phyloP scores from a whole-genome alignment of 2,329 filamentous ascomycete species.

The Trichophyton simii region DNA sequence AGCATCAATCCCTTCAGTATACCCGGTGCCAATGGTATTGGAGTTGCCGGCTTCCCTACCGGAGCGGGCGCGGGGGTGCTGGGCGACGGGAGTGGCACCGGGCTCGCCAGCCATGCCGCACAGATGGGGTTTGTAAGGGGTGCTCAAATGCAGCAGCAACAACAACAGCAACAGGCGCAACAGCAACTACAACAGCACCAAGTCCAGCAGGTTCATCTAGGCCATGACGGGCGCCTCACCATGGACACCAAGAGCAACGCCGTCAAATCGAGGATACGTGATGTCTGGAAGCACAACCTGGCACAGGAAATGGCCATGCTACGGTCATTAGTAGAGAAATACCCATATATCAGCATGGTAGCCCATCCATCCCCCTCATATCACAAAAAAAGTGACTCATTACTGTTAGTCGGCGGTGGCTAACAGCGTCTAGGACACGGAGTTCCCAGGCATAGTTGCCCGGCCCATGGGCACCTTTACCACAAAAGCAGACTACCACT shows the following conservation, averaged over 20 bases:
- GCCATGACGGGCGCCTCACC: slow-evolving; percentile 41
- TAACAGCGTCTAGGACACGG: slow-evolving; percentile 60
- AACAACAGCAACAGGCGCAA: slow-evolving; percentile 36
- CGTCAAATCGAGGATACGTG: slow-evolving; percentile 69
- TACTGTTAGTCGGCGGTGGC: neutral
- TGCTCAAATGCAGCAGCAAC: slow-evolving; percentile 50
- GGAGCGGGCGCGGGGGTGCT: slow-evolving; percentile 40
- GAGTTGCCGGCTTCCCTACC: slow-evolving; percentile 44
- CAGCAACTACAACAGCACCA: slow-evolving; percentile 45
- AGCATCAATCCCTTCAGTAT: slow-evolving; percentile 54
- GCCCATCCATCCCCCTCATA: slow-evolving; percentile 24
- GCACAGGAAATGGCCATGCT: slow-evolving; percentile 80
- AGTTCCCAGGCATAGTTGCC: slow-evolving; percentile 95
- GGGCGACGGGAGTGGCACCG: slow-evolving; percentile 45
- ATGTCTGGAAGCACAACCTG: slow-evolving; percentile 90
- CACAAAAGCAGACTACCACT: slow-evolving; percentile 95
- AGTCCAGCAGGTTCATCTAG: slow-evolving; percentile 36
- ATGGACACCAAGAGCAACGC: slow-evolving; percentile 46
- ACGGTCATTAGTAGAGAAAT: slow-evolving; percentile 72
- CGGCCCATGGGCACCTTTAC: slow-evolving; percentile 89
- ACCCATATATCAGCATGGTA: slow-evolving; percentile 96
- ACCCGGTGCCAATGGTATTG: slow-evolving; percentile 45
- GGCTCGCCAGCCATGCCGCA: slow-evolving; percentile 74
- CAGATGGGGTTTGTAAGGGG: slow-evolving; percentile 77
- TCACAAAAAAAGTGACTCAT: too few relatives aligned